Percentiles rank a stretch among this genome's conserved stretches.
These are phyloP conservation scores for Sordaria brevicollis DNA, from an alignment of 495 filamentous ascomycete genomes.

Conservation along the genomic window DNA sequence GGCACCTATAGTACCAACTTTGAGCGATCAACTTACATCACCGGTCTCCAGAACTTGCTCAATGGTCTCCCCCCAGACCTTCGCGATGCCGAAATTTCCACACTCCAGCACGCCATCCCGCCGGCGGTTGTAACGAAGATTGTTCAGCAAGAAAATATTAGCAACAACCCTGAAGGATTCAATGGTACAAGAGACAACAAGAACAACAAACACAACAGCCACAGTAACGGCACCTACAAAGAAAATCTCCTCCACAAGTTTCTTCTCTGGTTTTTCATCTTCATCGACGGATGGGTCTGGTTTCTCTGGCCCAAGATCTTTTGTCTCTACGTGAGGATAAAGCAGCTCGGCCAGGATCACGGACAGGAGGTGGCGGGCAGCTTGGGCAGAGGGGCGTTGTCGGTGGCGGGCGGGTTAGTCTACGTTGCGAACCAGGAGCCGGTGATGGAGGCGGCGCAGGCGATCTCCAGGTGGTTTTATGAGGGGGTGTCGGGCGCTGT, in stretches of 20 bases:
- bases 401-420: not conserved
- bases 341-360: constrained; percentile 5
- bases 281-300: not conserved
- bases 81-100: constrained; percentile 32
- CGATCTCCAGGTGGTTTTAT: not conserved
- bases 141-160: not conserved
- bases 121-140: not conserved
- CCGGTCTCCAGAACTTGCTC: constrained; percentile 55
- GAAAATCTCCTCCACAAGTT: constrained; percentile 6
- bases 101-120: constrained; percentile 39
- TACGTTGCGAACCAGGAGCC: not conserved
- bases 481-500: constrained; percentile 11
- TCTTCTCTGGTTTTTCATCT: constrained; percentile 3
- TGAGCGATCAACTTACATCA: constrained; percentile 56
- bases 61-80: constrained; percentile 53
- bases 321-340: not conserved
- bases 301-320: constrained; percentile 2
- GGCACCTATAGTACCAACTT: constrained; percentile 24
- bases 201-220: not conserved
- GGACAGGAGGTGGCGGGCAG: not conserved
- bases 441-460: not conserved
- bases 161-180: not conserved
- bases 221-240: not conserved
- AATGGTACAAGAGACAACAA: not conserved
- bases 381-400: not conserved